Conservation (phyloP, 2,329 filamentous ascomycete species). For the Aschersonia sp. region DNA sequence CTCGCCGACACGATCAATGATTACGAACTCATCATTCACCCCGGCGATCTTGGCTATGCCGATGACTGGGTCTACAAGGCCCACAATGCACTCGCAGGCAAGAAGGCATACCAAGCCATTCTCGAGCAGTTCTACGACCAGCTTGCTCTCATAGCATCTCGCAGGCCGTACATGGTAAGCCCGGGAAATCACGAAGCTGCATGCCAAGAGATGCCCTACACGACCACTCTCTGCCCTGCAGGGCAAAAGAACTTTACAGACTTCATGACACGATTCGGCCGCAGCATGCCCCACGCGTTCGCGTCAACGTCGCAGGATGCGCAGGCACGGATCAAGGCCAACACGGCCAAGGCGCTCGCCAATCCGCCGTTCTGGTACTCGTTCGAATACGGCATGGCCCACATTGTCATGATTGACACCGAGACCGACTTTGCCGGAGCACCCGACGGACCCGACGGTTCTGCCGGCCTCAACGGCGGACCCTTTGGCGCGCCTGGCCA, state of each 20-base stretch:
- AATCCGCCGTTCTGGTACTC: constrained; percentile 12
- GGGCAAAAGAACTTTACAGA: constrained; percentile 48
- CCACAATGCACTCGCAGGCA: constrained; percentile 30
- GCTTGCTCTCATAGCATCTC: constrained; percentile 26
- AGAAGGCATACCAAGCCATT: constrained; percentile 39
- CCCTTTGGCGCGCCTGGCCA: constrained; percentile 33
- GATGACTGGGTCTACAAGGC: constrained; percentile 38
- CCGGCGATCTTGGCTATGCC: constrained; percentile 42
- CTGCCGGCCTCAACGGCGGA: constrained; percentile 23
- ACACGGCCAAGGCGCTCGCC: constrained; percentile 23
- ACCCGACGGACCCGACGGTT: constrained; percentile 10
- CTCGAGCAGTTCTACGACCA: constrained; percentile 36
- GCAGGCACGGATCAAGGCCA: constrained; percentile 25
- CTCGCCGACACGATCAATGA: constrained; percentile 35
- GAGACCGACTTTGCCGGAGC: constrained; percentile 16
- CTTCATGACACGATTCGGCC: constrained; percentile 38
- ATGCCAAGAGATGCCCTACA: constrained; percentile 28
- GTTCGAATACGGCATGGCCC: constrained; percentile 14
- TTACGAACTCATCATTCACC: constrained; percentile 40
- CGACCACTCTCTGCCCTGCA: constrained; percentile 24
- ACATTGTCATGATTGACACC: constrained; percentile 19
- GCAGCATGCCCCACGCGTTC: constrained; percentile 36
- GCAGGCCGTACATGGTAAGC: constrained; percentile 32
- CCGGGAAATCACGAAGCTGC: constrained; percentile 43
- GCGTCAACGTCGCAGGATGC: constrained; percentile 28